Percentiles rank a stretch among this genome's conserved stretches.
These are phyloP conservation scores for Fusarium sacchari DNA, from an alignment of 2,329 filamentous ascomycete species.

Conservation along the genomic window DNA sequence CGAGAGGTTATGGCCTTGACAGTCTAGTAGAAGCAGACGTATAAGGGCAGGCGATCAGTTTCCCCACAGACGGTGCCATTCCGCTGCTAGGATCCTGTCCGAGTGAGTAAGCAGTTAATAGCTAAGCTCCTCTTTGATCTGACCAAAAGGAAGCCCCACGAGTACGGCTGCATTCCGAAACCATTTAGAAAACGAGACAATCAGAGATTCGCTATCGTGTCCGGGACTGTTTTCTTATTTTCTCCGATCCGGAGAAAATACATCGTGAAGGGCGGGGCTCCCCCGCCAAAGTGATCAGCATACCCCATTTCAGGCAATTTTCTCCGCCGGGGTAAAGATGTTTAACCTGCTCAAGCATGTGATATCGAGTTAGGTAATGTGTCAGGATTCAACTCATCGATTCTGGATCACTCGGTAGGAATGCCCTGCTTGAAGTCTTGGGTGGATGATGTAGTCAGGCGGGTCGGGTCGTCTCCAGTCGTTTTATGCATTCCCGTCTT, in stretches of 20 bases:
- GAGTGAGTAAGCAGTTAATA: accelerated
- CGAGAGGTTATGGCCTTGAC: accelerated
- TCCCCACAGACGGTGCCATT: background rate
- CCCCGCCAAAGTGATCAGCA: background rate
- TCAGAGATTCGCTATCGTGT: accelerated
- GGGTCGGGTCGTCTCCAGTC: background rate
- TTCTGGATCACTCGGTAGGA: accelerated
- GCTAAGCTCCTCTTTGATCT: too few species aligned
- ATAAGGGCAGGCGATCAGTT: background rate
- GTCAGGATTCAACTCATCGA: accelerated
- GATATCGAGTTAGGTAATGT: too few species aligned
- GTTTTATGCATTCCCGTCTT: background rate
- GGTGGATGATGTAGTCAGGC: accelerated
- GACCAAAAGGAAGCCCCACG: too few species aligned
- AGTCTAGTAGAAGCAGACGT: accelerated
- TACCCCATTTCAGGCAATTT: background rate
- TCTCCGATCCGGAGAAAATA: accelerated
- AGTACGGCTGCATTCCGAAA: background rate
- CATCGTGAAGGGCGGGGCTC: accelerated
- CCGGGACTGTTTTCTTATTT: background rate
- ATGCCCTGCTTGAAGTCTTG: accelerated
- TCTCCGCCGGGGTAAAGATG: accelerated
- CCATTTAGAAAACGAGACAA: background rate
- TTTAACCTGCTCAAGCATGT: background rate
- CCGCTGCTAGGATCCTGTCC: accelerated